phyloP scores from a whole-genome alignment of 495 filamentous ascomycete species.

The Hypomontagnella submonticulosa region DNA sequence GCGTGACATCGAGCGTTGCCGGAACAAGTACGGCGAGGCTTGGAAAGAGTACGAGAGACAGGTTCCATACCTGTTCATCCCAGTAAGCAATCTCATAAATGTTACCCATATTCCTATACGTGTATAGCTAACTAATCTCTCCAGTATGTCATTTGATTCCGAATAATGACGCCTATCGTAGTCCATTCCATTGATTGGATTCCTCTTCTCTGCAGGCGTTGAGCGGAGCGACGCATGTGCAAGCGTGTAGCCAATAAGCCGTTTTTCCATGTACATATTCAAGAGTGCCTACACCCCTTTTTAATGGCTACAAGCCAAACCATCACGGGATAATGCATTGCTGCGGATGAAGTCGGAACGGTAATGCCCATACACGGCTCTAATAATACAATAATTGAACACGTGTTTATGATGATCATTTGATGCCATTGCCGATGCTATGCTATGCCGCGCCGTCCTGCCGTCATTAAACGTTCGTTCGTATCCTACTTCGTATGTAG shows the following conservation, averaged over 20 bases:
- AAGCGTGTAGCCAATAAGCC: constrained; percentile 8
- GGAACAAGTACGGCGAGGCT: constrained; percentile 88
- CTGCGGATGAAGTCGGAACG: constrained; percentile 33
- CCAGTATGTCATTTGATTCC: constrained; percentile 44
- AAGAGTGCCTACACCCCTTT: constrained; percentile 28
- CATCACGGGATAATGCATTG: constrained; percentile 16
- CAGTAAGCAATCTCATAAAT: constrained; percentile 67
- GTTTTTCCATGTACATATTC: constrained; percentile 33
- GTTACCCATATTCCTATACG: neutral
- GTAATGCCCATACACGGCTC: constrained; percentile 16
- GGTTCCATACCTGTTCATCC: constrained; percentile 96
- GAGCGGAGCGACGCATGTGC: constrained; percentile 6
- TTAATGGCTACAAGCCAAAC: constrained; percentile 21
- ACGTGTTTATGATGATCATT: constrained; percentile 7
- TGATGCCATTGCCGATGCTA: constrained; percentile 20
- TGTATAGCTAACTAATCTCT: constrained; percentile 3
- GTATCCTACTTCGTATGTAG: neutral
- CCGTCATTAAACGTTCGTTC: constrained; percentile 17
- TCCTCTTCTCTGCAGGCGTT: neutral
- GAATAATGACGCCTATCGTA: neutral
- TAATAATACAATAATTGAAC: constrained; percentile 28
- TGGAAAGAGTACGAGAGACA: constrained; percentile 89
- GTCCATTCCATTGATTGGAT: neutral
- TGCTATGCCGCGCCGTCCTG: constrained; percentile 4
- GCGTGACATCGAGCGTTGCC: constrained; percentile 86